Percentiles rank a stretch among this genome's conserved stretches.
phyloP scores from a whole-genome alignment of 164 flowering plant species.

The Cinnamomum micranthum region DNA sequence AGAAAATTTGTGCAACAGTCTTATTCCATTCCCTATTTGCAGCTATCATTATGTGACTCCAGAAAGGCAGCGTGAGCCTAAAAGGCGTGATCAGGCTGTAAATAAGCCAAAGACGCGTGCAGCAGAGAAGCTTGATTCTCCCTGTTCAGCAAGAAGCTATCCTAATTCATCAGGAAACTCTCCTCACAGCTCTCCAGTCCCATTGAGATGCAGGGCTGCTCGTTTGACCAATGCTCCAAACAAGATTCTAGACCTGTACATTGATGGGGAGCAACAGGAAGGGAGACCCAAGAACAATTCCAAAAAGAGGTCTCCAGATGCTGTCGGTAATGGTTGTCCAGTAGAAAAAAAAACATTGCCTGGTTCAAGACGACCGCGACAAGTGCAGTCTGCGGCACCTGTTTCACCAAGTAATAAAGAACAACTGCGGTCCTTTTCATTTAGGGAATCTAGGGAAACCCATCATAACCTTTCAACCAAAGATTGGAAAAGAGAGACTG shows the following conservation, averaged over 20 bases:
- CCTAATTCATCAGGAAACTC: slow-evolving; percentile 48
- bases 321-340: slow-evolving; percentile 25
- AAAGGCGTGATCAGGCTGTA: slow-evolving; percentile 17
- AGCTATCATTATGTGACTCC: slow-evolving; percentile 40
- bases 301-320: slow-evolving; percentile 25
- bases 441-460: slow-evolving; percentile 48
- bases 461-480: slow-evolving; percentile 31
- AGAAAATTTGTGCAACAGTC: background rate
- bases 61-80: slow-evolving; percentile 39
- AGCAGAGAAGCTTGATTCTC: slow-evolving; percentile 31
- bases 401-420: slow-evolving; percentile 46
- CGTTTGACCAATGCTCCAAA: slow-evolving; percentile 43
- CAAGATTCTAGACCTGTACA: slow-evolving; percentile 74
- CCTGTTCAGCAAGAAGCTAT: slow-evolving; percentile 28
- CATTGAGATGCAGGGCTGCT: slow-evolving; percentile 22
- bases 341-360: slow-evolving; percentile 2
- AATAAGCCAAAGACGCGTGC: slow-evolving; percentile 17
- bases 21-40: background rate
- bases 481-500: slow-evolving; percentile 44
- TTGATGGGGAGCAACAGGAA: slow-evolving; percentile 84
- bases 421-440: slow-evolving; percentile 48
- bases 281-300: slow-evolving; percentile 29
- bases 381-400: slow-evolving; percentile 49
- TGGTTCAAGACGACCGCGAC: slow-evolving; percentile 51
- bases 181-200: slow-evolving; percentile 41